Conservation (phyloP, 2,329 filamentous ascomycete genomes). For the Mycosphaerella arachidis region DNA sequence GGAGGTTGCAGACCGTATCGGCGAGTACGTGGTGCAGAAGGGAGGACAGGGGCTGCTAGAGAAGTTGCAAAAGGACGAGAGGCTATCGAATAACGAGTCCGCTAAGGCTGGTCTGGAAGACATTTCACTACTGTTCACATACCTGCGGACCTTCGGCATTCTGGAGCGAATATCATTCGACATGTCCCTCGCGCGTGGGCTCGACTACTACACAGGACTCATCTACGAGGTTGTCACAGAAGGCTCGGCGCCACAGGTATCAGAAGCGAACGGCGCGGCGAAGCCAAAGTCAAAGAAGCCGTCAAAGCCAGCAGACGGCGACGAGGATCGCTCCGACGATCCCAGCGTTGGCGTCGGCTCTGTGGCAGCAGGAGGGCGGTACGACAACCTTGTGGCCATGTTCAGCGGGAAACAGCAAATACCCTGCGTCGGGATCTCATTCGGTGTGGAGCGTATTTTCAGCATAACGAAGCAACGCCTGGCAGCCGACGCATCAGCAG, state of each 20-base stretch:
- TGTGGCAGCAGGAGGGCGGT: conserved; percentile 83
- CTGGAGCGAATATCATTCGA: conserved; percentile 79
- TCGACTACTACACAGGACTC: conserved; percentile 89
- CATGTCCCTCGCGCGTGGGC: conserved; percentile 78
- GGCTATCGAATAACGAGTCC: conserved; percentile 64
- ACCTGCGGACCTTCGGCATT: conserved; percentile 72
- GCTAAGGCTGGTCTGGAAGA: conserved; percentile 78
- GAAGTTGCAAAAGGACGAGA: conserved; percentile 62
- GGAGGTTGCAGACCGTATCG: conserved; percentile 79
- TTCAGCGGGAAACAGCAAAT: conserved; percentile 73
- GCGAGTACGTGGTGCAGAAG: conserved; percentile 75
- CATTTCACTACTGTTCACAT: conserved; percentile 74
- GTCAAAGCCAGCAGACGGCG: conserved; percentile 40
- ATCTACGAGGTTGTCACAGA: conserved; percentile 88
- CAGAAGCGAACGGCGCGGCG: conserved; percentile 36
- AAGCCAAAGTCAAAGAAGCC: conserved; percentile 49
- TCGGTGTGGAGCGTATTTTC: conserved; percentile 93
- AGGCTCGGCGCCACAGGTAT: conserved; percentile 59
- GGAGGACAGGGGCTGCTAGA: conserved; percentile 70
- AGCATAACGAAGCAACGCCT: conserved; percentile 79
- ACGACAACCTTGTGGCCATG: conserved; percentile 92
- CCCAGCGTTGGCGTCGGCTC: conserved; percentile 80
- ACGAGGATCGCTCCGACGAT: conserved; percentile 70
- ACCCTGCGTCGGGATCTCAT: conserved; percentile 87
- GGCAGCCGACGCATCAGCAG: conserved; percentile 55